Conservation (phyloP, 805 yeast genomes). For the Candida saitoana region DNA sequence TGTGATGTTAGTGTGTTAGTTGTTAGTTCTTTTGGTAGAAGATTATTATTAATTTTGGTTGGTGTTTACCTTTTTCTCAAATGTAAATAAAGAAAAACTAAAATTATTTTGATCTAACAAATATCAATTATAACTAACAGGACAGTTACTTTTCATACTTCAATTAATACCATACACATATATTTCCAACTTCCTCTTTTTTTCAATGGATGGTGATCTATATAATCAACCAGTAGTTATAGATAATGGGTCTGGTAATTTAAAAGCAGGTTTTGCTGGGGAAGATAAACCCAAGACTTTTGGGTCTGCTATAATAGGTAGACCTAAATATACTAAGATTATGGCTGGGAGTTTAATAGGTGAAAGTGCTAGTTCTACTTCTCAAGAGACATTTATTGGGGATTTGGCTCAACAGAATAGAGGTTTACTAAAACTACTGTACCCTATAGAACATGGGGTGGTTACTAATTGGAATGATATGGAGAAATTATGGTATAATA, state of each 20-base stretch:
- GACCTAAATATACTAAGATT: constrained; percentile 77
- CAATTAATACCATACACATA: too few species aligned
- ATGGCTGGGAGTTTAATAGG: constrained; percentile 53
- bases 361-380: constrained; percentile 40
- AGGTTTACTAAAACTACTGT: constrained; percentile 65
- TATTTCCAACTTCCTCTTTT: too few species aligned
- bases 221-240: constrained; percentile 46
- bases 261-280: constrained; percentile 92
- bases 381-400: constrained; percentile 63
- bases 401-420: constrained; percentile 67
- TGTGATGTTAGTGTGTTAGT: too few species aligned
- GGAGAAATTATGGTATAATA: constrained; percentile 75
- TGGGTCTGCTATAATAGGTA: constrained; percentile 67
- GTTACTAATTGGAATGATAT: constrained; percentile 82
- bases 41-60: too few species aligned
- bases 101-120: not conserved
- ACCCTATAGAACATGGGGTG: constrained; percentile 79
- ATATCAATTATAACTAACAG: too few species aligned
- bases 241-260: constrained; percentile 70
- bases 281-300: constrained; percentile 72
- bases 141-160: too few species aligned
- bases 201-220: constrained; percentile 16
- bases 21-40: too few species aligned
- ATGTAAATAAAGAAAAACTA: not conserved
- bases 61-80: not conserved